phyloP scores from a whole-genome alignment of 2,329 filamentous ascomycete genomes.

The Fusarium sp. region DNA sequence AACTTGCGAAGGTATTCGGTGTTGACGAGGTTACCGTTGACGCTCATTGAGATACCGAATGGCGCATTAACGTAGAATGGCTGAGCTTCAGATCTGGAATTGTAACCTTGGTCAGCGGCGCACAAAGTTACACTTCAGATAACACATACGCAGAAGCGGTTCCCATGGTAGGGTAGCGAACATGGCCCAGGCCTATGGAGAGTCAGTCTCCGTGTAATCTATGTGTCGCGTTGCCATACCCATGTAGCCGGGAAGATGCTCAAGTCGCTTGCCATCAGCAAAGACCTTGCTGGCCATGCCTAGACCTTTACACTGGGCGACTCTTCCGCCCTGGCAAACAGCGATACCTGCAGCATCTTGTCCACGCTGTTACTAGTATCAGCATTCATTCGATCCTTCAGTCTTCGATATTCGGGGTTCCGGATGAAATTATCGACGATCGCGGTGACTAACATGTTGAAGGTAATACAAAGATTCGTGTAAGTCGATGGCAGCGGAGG shows the following conservation, averaged over 20 bases:
- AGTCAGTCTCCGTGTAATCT: constrained; percentile 26
- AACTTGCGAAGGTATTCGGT: constrained; percentile 76
- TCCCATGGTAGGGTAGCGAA: constrained; percentile 91
- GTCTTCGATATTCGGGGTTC: constrained; percentile 29
- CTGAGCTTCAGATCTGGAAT: constrained; percentile 82
- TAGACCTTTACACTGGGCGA: constrained; percentile 92
- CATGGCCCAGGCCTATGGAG: constrained; percentile 71
- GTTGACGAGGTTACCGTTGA: constrained; percentile 92
- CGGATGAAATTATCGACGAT: neutral
- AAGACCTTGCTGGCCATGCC: constrained; percentile 82
- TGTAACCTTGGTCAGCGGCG: constrained; percentile 6
- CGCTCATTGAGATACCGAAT: constrained; percentile 53
- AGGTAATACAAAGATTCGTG: constrained; percentile 80
- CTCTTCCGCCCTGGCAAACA: constrained; percentile 80
- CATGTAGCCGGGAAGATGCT: constrained; percentile 77
- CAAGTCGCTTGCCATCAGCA: constrained; percentile 79
- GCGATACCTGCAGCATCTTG: constrained; percentile 93
- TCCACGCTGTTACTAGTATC: constrained; percentile 69
- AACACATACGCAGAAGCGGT: constrained; percentile 68
- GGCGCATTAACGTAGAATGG: constrained; percentile 91
- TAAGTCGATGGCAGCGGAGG: constrained; percentile 71
- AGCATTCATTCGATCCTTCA: constrained; percentile 13
- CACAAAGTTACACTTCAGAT: neutral
- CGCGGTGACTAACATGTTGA: constrained; percentile 60
- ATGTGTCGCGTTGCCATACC: constrained; percentile 58